phyloP scores from a whole-genome alignment of 768 basidiomycete species.

The Russula olivacea region DNA sequence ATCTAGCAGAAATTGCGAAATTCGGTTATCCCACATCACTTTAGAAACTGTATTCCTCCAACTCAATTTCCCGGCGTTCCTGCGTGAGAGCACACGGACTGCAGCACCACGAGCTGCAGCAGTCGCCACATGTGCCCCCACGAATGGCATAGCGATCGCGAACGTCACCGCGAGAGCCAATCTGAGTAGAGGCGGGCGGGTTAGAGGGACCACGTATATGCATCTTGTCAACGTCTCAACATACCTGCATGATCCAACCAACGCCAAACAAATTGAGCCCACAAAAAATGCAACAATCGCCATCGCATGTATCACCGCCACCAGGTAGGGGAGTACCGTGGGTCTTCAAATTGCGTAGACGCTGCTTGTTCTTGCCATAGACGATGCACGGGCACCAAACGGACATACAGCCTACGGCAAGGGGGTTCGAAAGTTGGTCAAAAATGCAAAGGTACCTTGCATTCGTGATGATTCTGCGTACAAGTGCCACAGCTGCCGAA shows the following conservation, averaged over 20 bases:
- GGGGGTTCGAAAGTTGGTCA: too few relatives aligned
- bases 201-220: background rate
- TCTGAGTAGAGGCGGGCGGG: constrained; percentile 12
- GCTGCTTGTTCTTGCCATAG: constrained; percentile 38
- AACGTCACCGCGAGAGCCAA: constrained; percentile 34
- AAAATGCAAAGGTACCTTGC: too few relatives aligned
- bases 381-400: constrained; percentile 40
- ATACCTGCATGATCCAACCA: constrained; percentile 42
- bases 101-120: constrained; percentile 39
- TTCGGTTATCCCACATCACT: too few relatives aligned
- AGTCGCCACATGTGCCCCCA: constrained; percentile 40
- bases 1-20: background rate
- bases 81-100: constrained; percentile 44
- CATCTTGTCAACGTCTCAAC: constrained; percentile 2
- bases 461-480: background rate
- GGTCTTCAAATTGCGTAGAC: constrained; percentile 34
- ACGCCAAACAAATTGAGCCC: constrained; percentile 27
- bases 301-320: constrained; percentile 33
- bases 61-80: constrained; percentile 42
- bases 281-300: constrained; percentile 38
- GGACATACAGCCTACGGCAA: constrained; percentile 32
- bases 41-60: constrained; percentile 39
- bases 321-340: constrained; percentile 38
- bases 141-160: constrained; percentile 43
- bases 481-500: constrained; percentile 5